These are phyloP conservation scores for Nephelium lappaceum DNA, from an alignment of 345 rosid species.

Conservation along the genomic window DNA sequence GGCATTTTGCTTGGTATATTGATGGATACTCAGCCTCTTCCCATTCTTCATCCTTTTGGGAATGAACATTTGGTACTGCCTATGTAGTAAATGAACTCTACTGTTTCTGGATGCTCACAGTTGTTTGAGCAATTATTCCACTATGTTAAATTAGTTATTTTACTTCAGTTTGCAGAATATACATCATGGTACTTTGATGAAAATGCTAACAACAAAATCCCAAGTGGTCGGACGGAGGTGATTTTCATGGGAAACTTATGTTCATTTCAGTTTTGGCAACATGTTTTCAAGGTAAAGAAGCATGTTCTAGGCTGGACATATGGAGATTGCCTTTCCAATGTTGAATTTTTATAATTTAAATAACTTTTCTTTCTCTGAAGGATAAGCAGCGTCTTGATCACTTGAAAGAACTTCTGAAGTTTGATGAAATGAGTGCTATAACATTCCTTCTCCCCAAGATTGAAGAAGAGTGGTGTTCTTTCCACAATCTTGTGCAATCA, in stretches of 20 bases:
- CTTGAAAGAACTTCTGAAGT: slow-evolving; percentile 49
- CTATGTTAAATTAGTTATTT: slow-evolving; percentile 21
- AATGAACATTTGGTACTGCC: slow-evolving; percentile 66
- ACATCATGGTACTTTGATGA: slow-evolving; percentile 51
- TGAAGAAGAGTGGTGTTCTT: slow-evolving; percentile 91
- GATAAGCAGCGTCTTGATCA: slow-evolving; percentile 73
- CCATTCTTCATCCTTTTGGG: slow-evolving; percentile 83
- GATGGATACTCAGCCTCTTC: slow-evolving; percentile 83
- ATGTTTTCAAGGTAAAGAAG: slow-evolving; percentile 62
- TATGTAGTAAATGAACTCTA: slow-evolving; percentile 24
- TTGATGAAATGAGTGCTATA: slow-evolving; percentile 42
- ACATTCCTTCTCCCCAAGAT: slow-evolving; percentile 43
- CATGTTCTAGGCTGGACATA: slow-evolving; percentile 17
- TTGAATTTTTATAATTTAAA: slow-evolving; percentile 24
- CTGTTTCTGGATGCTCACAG: slow-evolving; percentile 19
- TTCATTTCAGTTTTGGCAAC: slow-evolving; percentile 92
- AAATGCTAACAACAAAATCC: slow-evolving; percentile 37
- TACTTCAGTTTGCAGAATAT: slow-evolving; percentile 66
- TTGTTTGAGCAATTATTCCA: slow-evolving; percentile 19
- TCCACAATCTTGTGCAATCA: slow-evolving; percentile 73
- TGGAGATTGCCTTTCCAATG: slow-evolving; percentile 1
- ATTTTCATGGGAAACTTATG: slow-evolving; percentile 66
- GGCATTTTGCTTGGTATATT: slow-evolving; percentile 85
- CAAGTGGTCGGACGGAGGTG: slow-evolving; percentile 65
- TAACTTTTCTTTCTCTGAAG: slow-evolving; percentile 42